A percentile compares a stretch with the other conserved stretches of the same genome.
phyloP scores from a whole-genome alignment of 768 basidiomycete species.

The Phaeolepiota aurea region DNA sequence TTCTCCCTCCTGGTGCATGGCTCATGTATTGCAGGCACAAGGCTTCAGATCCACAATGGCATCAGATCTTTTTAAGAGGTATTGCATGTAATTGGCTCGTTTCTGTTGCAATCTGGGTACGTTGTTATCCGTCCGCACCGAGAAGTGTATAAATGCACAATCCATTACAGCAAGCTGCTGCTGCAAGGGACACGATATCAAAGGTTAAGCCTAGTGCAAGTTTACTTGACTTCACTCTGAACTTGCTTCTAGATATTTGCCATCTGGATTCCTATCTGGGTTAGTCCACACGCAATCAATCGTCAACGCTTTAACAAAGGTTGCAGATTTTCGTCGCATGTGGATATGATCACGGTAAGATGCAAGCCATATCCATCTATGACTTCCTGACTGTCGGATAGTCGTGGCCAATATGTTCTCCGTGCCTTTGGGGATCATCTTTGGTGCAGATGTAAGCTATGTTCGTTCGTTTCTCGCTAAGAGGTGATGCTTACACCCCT shows the following conservation, averaged over 20 bases:
- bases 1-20: background rate
- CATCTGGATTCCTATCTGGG: constrained; percentile 73
- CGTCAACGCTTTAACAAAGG: background rate
- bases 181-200: constrained; percentile 58
- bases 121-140: constrained; percentile 11
- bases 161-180: constrained; percentile 52
- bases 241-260: constrained; percentile 36
- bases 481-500: constrained; percentile 4
- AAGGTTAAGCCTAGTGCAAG: constrained; percentile 44
- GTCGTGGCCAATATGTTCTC: constrained; percentile 76
- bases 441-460: constrained; percentile 49
- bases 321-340: constrained; percentile 60
- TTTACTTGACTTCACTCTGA: no score
- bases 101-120: constrained; percentile 64
- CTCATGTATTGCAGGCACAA: constrained; percentile 47
- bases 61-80: constrained; percentile 66
- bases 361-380: background rate
- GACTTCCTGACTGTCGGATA: constrained; percentile 11
- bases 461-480: background rate
- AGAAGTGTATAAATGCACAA: background rate
- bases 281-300: constrained; percentile 16
- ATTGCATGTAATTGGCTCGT: constrained; percentile 78
- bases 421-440: constrained; percentile 62
- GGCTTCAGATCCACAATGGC: constrained; percentile 57
- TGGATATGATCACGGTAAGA: constrained; percentile 60